Conservation (phyloP, 352 stramenopile genomes). For the Globisporangium spinosum region DNA sequence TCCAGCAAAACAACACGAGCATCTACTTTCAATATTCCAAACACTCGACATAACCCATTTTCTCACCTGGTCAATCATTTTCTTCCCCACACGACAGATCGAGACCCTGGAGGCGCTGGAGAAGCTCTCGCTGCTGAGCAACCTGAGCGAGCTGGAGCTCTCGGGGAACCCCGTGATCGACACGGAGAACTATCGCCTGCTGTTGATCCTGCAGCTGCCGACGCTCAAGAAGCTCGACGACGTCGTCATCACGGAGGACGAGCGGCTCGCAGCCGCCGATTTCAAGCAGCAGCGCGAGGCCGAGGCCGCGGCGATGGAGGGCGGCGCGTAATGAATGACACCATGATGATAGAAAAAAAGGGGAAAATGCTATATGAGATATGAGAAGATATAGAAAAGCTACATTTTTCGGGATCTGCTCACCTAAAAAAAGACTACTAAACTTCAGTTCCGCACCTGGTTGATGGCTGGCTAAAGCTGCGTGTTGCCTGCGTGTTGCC, state of each 20-base stretch:
- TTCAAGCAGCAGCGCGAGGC: conserved; percentile 45
- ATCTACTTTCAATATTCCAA: neutral
- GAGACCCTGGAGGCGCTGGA: conserved; percentile 46
- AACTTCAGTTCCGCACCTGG: conserved; percentile 1
- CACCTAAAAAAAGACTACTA: conserved; percentile 10
- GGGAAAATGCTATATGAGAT: conserved; percentile 27
- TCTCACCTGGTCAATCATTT: neutral
- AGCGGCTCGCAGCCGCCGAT: conserved; percentile 56
- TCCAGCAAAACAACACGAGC: conserved; percentile 66
- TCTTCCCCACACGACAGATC: conserved; percentile 26
- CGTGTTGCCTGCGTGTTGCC: neutral
- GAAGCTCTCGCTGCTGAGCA: conserved; percentile 37
- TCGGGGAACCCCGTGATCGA: conserved; percentile 53
- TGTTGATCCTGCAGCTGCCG: conserved; percentile 48
- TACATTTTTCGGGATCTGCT: conserved; percentile 6
- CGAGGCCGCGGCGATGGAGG: conserved; percentile 23
- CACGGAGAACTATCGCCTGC: conserved; percentile 48
- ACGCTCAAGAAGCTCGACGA: conserved; percentile 60
- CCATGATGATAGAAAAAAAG: conserved; percentile 6
- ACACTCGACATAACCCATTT: neutral
- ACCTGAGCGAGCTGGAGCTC: conserved; percentile 43
- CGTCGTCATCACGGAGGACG: conserved; percentile 47
- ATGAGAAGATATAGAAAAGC: conserved; percentile 25
- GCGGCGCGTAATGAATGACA: neutral
- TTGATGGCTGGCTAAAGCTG: neutral